Evolutionary conservation across 352 stramenopile species (phyloP).

Genomic region (Phytophthora sp.): DNA sequence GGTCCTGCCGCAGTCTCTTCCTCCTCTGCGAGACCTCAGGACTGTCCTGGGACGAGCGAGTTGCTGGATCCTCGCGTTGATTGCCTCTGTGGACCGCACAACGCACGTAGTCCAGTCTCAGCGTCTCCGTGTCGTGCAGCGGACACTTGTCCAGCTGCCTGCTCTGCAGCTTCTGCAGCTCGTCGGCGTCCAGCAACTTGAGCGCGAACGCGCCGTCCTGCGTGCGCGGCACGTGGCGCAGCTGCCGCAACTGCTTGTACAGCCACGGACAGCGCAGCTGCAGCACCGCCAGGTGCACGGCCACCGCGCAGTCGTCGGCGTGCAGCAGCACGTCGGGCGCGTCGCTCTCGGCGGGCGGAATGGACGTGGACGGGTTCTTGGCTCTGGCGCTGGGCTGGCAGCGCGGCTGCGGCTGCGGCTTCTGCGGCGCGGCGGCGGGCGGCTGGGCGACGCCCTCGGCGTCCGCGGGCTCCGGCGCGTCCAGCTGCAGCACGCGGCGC

Average conservation of each 20-base stretch:
- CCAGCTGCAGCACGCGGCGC: slow-evolving; percentile 22
- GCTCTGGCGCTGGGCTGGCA: not conserved
- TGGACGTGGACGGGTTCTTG: slow-evolving; percentile 7
- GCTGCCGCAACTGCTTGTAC: slow-evolving; percentile 39
- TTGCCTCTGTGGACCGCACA: slow-evolving; percentile 10
- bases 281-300: slow-evolving; percentile 43
- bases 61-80: not conserved
- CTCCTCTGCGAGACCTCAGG: slow-evolving; percentile 9
- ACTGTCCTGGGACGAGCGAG: slow-evolving; percentile 3
- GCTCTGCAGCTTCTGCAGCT: slow-evolving; percentile 12
- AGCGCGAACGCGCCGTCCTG: slow-evolving; percentile 5
- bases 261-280: slow-evolving; percentile 43
- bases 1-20: slow-evolving; percentile 26
- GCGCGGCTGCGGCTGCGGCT: too few species aligned
- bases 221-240: slow-evolving; percentile 4
- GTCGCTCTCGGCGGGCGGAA: slow-evolving; percentile 11
- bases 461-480: not conserved
- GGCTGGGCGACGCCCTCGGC: not conserved
- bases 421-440: not conserved
- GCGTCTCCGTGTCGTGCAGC: slow-evolving; percentile 4
- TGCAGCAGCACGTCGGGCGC: slow-evolving; percentile 56
- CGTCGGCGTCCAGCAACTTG: slow-evolving; percentile 14
- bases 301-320: slow-evolving; percentile 55
- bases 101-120: slow-evolving; percentile 24
- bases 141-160: slow-evolving; percentile 15